Evolutionary conservation across 495 filamentous ascomycete genomes (phyloP), one percentile per base, ranked within the genome.

Genomic region (Antarctomyces pellizariae): DNA sequence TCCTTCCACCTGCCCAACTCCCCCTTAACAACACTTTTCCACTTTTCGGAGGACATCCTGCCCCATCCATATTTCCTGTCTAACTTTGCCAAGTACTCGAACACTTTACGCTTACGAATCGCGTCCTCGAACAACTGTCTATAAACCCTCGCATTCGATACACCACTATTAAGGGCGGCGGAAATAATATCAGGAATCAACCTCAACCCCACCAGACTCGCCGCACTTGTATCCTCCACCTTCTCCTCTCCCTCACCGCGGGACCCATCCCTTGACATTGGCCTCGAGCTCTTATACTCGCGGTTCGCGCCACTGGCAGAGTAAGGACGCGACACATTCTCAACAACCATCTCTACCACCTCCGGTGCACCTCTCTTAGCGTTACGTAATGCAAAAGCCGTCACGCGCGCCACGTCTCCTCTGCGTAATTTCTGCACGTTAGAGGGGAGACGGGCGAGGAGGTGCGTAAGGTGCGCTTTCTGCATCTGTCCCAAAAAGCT

Each of bases 141-240:
- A 39, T 86, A 95, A 22, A 80, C 69, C 80, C 80, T 95, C 3
- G 80, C 78, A 42, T 84, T 75, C 1, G 78, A 62, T 18, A 91
- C 74, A 0, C 79, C 78, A 35, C 67, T 71, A 1, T 75, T 80
- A 1, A 76, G 72, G 3, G 75, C 79, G 2, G 79, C 75, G 1
- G 74, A 80, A 16, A 92, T 62, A 29, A 93, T 75, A 45, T 97
- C 89, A 26, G 71, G 80, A 28, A 92, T 66, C 8, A 89, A 49
- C 39, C 86, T 90, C 7, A 97, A 59, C 6, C 64, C 86, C 18
- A 92, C 68, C 0, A 93, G 56, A 32, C 71, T 78, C 2, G 82
- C 62, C 7, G 67, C 49, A 18, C 73, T 79, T 0, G 57, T 62
- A 46, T 92, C 84, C 15, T 60, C 51, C 16, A 44, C 47, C 24